A percentile compares a stretch with the other conserved stretches of the same genome.
Evolutionary conservation across 768 basidiomycete genomes (phyloP).

Genomic region (Psilocybe subaeruginosa): DNA sequence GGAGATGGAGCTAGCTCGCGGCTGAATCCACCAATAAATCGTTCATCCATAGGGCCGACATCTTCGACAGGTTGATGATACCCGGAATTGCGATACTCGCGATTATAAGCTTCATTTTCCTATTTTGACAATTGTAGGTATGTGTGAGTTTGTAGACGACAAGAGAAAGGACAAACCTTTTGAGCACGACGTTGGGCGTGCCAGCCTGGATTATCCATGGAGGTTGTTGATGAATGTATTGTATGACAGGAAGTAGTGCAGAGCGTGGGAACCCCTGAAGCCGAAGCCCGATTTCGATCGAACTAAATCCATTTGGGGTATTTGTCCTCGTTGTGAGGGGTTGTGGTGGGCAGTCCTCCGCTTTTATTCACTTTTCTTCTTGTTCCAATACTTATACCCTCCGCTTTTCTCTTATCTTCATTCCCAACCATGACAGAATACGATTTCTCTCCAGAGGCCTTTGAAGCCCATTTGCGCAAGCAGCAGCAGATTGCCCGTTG

Average conservation of each 20-base stretch:
- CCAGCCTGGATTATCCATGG: constrained; percentile 83
- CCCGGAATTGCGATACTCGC: constrained; percentile 37
- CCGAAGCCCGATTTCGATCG: neutral
- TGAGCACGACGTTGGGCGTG: constrained; percentile 65
- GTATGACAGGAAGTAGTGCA: neutral
- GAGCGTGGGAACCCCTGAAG: neutral
- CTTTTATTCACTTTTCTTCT: neutral
- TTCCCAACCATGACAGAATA: constrained; percentile 54
- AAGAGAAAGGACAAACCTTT: constrained; percentile 37
- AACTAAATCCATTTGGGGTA: constrained; percentile 3
- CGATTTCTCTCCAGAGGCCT: constrained; percentile 61
- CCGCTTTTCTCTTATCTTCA: constrained; percentile 10
- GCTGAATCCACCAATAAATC: constrained; percentile 61
- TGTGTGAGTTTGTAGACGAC: constrained; percentile 5
- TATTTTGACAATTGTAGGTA: constrained; percentile 13
- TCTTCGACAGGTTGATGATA: constrained; percentile 58
- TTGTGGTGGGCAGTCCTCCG: neutral
- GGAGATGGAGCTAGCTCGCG: constrained; percentile 39
- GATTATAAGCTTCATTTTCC: constrained; percentile 35
- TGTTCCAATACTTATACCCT: neutral
- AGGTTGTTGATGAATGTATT: neutral
- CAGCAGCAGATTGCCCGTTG: constrained; percentile 51
- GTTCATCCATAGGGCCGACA: constrained; percentile 62
- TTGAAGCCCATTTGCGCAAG: constrained; percentile 47
- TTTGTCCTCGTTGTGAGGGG: constrained; percentile 14